phyloP scores from a whole-genome alignment of 306 rosid species.

The Vigna trinervia region DNA sequence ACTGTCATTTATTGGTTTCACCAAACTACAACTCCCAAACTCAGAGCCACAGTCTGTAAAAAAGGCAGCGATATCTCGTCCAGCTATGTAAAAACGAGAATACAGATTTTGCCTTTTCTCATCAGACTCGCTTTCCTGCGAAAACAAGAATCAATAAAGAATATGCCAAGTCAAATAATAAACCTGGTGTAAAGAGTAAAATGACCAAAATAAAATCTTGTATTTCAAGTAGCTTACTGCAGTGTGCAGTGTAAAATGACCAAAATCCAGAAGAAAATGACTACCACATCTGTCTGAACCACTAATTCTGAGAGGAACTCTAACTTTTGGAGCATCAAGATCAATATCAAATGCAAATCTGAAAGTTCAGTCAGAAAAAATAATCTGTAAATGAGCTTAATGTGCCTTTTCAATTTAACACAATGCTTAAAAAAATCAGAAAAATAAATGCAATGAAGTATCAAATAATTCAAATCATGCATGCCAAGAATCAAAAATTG shows the following conservation, averaged over 20 bases:
- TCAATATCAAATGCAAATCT: conserved; percentile 98
- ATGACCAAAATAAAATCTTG: conserved; percentile 66
- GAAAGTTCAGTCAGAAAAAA: conserved; percentile 51
- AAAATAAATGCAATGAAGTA: neutral
- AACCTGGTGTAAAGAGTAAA: conserved; percentile 71
- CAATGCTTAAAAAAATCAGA: neutral
- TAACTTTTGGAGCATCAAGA: conserved; percentile 97
- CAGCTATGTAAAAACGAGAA: conserved; percentile 82
- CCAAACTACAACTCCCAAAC: conserved; percentile 61
- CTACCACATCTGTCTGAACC: conserved; percentile 76
- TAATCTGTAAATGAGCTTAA: conserved; percentile 27
- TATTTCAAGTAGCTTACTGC: conserved; percentile 57
- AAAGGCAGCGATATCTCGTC: conserved; percentile 95
- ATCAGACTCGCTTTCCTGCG: conserved; percentile 76
- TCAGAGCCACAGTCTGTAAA: conserved; percentile 83
- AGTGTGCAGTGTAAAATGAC: conserved; percentile 93
- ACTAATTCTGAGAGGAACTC: conserved; percentile 79
- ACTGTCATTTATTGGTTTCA: conserved; percentile 50
- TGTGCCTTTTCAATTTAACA: conserved; percentile 3
- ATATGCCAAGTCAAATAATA: conserved; percentile 32
- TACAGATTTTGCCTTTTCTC: conserved; percentile 75
- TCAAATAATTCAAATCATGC: neutral
- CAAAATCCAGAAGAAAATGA: conserved; percentile 94
- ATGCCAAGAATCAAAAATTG: neutral
- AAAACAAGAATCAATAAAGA: conserved; percentile 43